A percentile compares a stretch with the other conserved stretches of the same genome.
Conservation (phyloP, 768 basidiomycete genomes). For the Lactarius psammicola region DNA sequence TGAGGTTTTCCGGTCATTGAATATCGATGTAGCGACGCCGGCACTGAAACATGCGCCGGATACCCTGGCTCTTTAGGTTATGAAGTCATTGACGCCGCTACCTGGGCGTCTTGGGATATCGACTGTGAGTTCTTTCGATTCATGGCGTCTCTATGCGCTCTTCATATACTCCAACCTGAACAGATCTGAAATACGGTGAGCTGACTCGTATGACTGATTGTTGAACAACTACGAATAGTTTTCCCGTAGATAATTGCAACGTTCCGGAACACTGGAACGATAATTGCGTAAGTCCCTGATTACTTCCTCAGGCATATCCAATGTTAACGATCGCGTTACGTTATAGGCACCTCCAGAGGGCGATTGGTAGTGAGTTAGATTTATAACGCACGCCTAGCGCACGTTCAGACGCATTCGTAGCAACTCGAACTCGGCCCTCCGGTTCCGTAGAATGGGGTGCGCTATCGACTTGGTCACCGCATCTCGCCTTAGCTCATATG, state of each 20-base stretch:
- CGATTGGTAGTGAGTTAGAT: slow-evolving; percentile 49
- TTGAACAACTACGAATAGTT: not conserved
- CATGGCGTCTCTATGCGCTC: not conserved
- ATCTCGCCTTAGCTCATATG: not conserved
- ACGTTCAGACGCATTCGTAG: slow-evolving; percentile 31
- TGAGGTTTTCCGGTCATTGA: not conserved
- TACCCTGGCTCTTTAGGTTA: slow-evolving; percentile 55
- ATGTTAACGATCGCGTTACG: not conserved
- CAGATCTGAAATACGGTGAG: slow-evolving; percentile 50
- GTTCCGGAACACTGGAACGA: slow-evolving; percentile 54
- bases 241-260: slow-evolving; percentile 48
- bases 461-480: slow-evolving; percentile 24
- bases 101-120: slow-evolving; percentile 53
- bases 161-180: not conserved
- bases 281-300: slow-evolving; percentile 34
- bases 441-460: slow-evolving; percentile 56
- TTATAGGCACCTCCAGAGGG: slow-evolving; percentile 38
- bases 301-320: not conserved
- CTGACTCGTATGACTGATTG: slow-evolving; percentile 8
- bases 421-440: slow-evolving; percentile 57
- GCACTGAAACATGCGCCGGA: slow-evolving; percentile 51
- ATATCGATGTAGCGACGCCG: slow-evolving; percentile 45
- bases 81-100: slow-evolving; percentile 50
- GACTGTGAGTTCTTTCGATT: slow-evolving; percentile 39
- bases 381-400: not conserved